These are phyloP conservation scores for Serendipita sp. DNA, from an alignment of 768 basidiomycete genomes.

Conservation along the genomic window DNA sequence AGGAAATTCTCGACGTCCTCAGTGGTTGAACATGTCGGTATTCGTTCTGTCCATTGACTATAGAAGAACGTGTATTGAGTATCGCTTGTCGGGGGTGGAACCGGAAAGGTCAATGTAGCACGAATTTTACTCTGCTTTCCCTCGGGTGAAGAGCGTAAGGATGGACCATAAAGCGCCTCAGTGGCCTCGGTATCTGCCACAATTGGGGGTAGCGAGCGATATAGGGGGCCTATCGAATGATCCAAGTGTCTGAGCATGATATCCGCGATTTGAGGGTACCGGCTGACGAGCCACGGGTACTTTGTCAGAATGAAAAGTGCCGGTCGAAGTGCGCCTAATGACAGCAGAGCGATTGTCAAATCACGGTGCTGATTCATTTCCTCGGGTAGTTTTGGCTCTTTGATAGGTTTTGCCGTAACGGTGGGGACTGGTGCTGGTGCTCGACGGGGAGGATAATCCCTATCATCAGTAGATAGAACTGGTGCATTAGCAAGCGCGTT, in stretches of 20 bases:
- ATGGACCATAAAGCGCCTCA: neutral
- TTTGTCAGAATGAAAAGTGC: conserved; percentile 64
- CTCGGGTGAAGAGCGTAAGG: neutral
- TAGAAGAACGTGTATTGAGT: conserved; percentile 85
- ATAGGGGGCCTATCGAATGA: conserved; percentile 52
- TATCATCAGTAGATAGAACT: neutral
- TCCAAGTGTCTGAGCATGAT: conserved; percentile 63
- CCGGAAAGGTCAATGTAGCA: conserved; percentile 51
- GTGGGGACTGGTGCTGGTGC: conserved; percentile 21
- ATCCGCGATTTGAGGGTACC: conserved; percentile 72
- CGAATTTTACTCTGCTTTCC: conserved; percentile 21
- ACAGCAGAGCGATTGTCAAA: conserved; percentile 62
- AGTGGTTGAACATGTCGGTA: conserved; percentile 46
- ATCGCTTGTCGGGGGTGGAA: conserved; percentile 69
- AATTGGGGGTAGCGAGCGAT: conserved; percentile 19
- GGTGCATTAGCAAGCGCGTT: conserved; percentile 42
- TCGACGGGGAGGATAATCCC: neutral
- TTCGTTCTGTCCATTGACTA: conserved; percentile 58
- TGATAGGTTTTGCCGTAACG: conserved; percentile 24
- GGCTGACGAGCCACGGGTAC: conserved; percentile 73
- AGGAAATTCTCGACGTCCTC: conserved; percentile 63
- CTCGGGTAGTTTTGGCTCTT: conserved; percentile 24
- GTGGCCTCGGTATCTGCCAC: neutral
- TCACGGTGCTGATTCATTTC: conserved; percentile 65
- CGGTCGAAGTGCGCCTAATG: conserved; percentile 69